A percentile compares a stretch with the other conserved stretches of the same genome.
phyloP scores from a whole-genome alignment of 352 stramenopile genomes.

The Phytophthora crassamura region DNA sequence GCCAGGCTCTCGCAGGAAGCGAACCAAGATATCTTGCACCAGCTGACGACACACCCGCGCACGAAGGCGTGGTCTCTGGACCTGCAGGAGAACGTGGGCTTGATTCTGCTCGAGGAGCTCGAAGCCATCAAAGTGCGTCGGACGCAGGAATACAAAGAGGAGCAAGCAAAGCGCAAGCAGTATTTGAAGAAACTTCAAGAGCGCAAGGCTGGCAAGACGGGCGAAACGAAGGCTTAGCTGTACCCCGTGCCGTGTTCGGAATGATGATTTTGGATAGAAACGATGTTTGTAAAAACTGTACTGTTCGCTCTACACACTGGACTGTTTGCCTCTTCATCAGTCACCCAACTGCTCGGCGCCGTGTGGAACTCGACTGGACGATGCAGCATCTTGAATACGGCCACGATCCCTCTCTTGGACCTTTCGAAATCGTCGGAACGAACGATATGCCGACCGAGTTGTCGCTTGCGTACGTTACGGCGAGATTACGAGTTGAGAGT shows the following conservation, averaged over 20 bases:
- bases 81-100: constrained; percentile 55
- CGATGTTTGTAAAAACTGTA: neutral
- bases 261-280: constrained; percentile 12
- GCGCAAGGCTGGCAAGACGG: constrained; percentile 21
- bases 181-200: constrained; percentile 40
- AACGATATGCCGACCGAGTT: constrained; percentile 60
- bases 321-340: constrained; percentile 36
- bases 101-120: constrained; percentile 42
- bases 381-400: constrained; percentile 14
- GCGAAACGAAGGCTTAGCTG: constrained; percentile 23
- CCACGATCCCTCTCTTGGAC: neutral
- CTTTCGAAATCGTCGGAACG: constrained; percentile 29
- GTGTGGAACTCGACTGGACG: constrained; percentile 22
- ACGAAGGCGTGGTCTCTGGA: constrained; percentile 63
- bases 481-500: constrained; percentile 31
- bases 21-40: constrained; percentile 59
- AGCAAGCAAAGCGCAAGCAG: constrained; percentile 38
- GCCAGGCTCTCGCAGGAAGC: constrained; percentile 36
- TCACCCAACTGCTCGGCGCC: constrained; percentile 43
- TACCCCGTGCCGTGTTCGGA: neutral
- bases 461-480: constrained; percentile 44
- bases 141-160: constrained; percentile 39
- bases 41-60: constrained; percentile 54
- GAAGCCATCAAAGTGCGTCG: constrained; percentile 36
- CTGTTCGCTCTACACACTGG: constrained; percentile 38